phyloP scores from a whole-genome alignment of 148 eudicot species.

The Vaccinium myrtillus region DNA sequence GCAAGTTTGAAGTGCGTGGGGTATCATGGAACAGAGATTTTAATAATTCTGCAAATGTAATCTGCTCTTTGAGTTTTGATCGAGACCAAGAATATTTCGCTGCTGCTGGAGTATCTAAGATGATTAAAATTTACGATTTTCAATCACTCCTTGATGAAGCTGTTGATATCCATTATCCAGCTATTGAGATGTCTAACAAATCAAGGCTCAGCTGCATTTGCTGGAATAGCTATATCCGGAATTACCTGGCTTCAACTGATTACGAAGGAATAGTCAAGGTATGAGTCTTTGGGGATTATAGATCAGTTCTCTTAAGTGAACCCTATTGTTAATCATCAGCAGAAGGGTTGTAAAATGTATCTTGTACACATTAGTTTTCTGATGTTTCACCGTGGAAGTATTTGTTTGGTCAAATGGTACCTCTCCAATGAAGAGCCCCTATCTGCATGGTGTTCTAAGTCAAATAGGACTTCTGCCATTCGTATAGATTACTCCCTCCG shows the following conservation, averaged over 20 bases:
- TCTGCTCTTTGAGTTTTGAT: constrained; percentile 92
- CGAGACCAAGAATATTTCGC: constrained; percentile 89
- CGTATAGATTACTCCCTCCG: neutral
- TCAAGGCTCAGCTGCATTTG: constrained; percentile 77
- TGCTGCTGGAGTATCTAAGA: constrained; percentile 89
- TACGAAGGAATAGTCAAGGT: constrained; percentile 95
- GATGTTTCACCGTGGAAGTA: neutral
- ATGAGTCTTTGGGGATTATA: constrained; percentile 13
- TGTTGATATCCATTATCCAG: constrained; percentile 86
- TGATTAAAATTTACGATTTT: constrained; percentile 75
- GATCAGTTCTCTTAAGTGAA: neutral
- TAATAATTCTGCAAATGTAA: constrained; percentile 60
- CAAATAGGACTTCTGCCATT: neutral
- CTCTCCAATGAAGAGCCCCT: neutral
- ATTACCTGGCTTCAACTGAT: constrained; percentile 87
- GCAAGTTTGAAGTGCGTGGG: constrained; percentile 74
- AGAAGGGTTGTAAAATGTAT: neutral
- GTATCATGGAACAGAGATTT: constrained; percentile 58
- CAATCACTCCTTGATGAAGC: constrained; percentile 53
- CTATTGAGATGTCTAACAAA: constrained; percentile 65
- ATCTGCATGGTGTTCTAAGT: constrained; percentile 7
- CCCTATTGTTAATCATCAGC: neutral
- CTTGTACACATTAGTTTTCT: neutral
- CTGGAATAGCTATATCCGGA: constrained; percentile 83
- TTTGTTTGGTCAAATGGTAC: neutral